A percentile compares a stretch with the other conserved stretches of the same genome.
Conservation (phyloP, 1,284 basidiomycete genomes). For the Leccinum subspadiceum region DNA sequence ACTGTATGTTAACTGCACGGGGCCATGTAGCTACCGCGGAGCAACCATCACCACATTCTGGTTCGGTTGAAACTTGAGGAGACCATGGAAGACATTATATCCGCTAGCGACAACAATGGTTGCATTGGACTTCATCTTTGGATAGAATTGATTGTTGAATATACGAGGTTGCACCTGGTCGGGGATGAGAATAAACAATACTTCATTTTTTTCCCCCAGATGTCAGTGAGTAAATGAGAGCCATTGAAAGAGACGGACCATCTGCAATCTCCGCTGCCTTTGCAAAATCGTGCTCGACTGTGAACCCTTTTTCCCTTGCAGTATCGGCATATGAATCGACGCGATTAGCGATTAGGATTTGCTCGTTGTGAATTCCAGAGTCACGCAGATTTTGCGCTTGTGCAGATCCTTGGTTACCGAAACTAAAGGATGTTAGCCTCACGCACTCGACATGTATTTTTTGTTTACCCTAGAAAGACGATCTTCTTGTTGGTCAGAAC, state of each 20-base stretch:
- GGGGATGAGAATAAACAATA: conserved; percentile 60
- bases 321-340: conserved; percentile 56
- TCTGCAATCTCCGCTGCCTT: conserved; percentile 58
- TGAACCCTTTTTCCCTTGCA: conserved; percentile 56
- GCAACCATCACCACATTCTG: conserved; percentile 69
- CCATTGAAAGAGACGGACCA: conserved; percentile 32
- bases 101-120: conserved; percentile 62
- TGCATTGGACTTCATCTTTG: conserved; percentile 47
- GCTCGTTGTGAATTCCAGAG: conserved; percentile 58
- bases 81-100: conserved; percentile 63
- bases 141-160: conserved; percentile 55
- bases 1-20: background rate
- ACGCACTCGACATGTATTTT: background rate
- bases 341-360: conserved; percentile 59
- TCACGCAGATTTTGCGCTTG: conserved; percentile 68
- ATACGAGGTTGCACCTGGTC: conserved; percentile 63
- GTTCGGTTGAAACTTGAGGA: conserved; percentile 51
- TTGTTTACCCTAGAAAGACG: conserved; percentile 56
- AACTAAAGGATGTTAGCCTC: conserved; percentile 37
- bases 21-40: conserved; percentile 37
- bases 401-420: conserved; percentile 66
- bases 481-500: conserved; percentile 51
- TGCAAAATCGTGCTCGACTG: conserved; percentile 53
- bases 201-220: conserved; percentile 29
- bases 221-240: conserved; percentile 3